phyloP scores from a whole-genome alignment of 441 rosid genomes.

The Populus tomentosa region DNA sequence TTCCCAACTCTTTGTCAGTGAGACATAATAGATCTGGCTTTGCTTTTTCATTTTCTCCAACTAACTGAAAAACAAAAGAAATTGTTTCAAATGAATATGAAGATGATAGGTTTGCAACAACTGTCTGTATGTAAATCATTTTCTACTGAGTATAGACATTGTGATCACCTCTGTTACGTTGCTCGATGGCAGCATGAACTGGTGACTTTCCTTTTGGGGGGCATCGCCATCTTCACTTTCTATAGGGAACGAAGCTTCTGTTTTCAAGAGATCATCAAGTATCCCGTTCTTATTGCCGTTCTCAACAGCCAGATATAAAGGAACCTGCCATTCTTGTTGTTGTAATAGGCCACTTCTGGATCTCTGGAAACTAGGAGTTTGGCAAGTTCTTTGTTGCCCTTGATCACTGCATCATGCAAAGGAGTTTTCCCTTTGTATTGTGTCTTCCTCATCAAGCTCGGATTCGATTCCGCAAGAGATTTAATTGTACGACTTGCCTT shows the following conservation, averaged over 20 bases:
- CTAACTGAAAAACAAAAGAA: no score
- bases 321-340: not conserved
- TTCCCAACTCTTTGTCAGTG: no score
- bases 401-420: slow-evolving; percentile 1
- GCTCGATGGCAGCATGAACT: not conserved
- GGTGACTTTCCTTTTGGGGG: not conserved
- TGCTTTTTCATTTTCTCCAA: no score
- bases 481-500: no score
- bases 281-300: not conserved
- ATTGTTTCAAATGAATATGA: no score
- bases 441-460: no score
- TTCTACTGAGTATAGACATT: not conserved
- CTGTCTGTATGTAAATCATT: no score
- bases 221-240: not conserved
- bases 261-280: not conserved
- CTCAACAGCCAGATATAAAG: slow-evolving; percentile 1
- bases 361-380: not conserved
- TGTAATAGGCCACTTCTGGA: not conserved
- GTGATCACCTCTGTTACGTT: not conserved
- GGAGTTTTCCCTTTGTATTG: not conserved
- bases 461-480: no score
- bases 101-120: no score
- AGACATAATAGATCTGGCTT: no score
- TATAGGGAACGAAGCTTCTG: not conserved
- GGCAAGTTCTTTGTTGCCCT: not conserved